Evolutionary conservation across 1,139 yeast species (phyloP), one percentile per base, ranked within the genome.

Genomic region (Meyerozyma smithsonii): DNA sequence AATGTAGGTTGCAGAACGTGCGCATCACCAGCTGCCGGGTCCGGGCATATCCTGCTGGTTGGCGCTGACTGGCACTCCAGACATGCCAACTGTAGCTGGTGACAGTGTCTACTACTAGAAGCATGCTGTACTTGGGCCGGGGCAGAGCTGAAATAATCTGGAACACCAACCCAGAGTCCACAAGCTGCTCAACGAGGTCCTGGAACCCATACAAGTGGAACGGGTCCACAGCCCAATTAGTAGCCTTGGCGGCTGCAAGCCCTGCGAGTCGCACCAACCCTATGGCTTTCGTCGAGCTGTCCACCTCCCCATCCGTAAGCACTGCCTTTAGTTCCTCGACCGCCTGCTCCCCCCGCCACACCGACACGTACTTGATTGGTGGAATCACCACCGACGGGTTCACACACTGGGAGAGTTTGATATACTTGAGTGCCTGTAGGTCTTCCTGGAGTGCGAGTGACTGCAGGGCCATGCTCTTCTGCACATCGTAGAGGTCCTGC

Each of bases 21-120:
- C 34, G 34, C 10, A 30, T 17, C 12, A 30, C 34, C 21, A 18
- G 10, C 21, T 10, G n/a, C 12, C 34, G 34, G 6, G 34, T 41
- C 40, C 62, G 58, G 4, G 58, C 51, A 36, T 60, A 66, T 3
- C 64, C 49, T 4, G 50, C 39, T 3, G 67, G 69, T 10, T 48
- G 43, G 6, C 37, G 39, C 15, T 46, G 42, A 28, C 42, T 37
- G 35, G 48, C 59, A 32, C 49, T 54, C 66, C 72, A 70, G 38
- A 69, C 72, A 8, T 58, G 53, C 57, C 69, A 65, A 42, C 69
- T 64, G 44, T 67, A 71, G 26, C 50, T 54, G 25, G 68, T 49
- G 8, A 68, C 39, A 47, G 64, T 53, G 39, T 69, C 75, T 17
- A 66, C 42, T 5, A 55, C 28, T 5, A 61, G 41, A 5, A 51